phyloP scores from a whole-genome alignment of 148 eudicot genomes.

The Bassia scoparia region DNA sequence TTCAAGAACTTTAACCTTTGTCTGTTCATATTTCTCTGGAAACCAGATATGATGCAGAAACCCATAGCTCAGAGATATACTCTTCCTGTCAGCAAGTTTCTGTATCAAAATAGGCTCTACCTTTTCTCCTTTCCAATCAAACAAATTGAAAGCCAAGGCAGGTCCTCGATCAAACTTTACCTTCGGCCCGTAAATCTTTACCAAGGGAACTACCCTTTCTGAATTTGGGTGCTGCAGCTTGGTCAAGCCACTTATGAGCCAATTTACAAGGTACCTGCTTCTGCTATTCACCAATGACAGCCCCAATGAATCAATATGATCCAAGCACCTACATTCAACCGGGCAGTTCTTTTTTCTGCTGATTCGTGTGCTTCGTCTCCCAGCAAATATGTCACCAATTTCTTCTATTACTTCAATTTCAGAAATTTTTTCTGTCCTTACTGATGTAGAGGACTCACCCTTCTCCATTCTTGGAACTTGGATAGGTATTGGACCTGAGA shows the following conservation, averaged over 20 bases:
- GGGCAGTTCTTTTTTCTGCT: constrained; percentile 14
- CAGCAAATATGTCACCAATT: background rate
- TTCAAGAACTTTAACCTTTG: constrained; percentile 42
- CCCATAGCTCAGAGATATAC: constrained; percentile 65
- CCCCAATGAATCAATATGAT: constrained; percentile 76
- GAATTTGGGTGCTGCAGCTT: constrained; percentile 82
- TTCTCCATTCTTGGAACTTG: constrained; percentile 21
- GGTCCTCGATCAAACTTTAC: constrained; percentile 85
- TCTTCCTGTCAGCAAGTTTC: constrained; percentile 87
- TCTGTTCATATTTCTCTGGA: constrained; percentile 55
- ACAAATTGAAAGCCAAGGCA: constrained; percentile 78
- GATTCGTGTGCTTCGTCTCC: background rate
- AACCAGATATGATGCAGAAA: constrained; percentile 63
- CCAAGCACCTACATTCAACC: constrained; percentile 58
- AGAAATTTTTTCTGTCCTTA: constrained; percentile 8
- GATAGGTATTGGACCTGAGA: constrained; percentile 22
- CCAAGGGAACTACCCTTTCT: constrained; percentile 48
- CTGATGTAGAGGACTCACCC: constrained; percentile 27
- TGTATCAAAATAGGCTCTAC: constrained; percentile 83
- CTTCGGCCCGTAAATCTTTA: constrained; percentile 78
- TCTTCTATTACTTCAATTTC: constrained; percentile 27
- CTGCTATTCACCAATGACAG: constrained; percentile 55
- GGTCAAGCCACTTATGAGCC: constrained; percentile 72
- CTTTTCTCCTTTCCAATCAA: constrained; percentile 89
- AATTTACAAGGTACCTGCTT: constrained; percentile 71